These are phyloP conservation scores for Crithidia fasciculata DNA, from an alignment of 208 protist genomes.

Conservation along the genomic window DNA sequence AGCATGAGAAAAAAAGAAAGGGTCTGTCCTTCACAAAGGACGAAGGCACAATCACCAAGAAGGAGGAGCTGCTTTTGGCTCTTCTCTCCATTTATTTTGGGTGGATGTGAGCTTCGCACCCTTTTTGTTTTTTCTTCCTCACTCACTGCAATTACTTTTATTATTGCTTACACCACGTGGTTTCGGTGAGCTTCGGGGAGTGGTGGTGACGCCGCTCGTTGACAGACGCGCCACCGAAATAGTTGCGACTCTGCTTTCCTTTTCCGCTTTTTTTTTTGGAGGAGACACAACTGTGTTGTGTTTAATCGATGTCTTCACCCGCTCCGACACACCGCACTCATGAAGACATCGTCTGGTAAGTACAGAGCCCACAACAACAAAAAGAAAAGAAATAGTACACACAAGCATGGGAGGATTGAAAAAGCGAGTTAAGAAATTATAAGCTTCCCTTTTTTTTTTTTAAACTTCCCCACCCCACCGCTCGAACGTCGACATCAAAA, in stretches of 20 bases:
- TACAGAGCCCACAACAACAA: too few species aligned
- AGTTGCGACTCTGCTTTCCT: background rate
- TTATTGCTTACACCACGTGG: background rate
- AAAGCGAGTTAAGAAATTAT: too few species aligned
- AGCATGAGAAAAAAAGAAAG: background rate
- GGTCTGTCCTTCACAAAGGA: background rate
- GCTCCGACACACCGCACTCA: too few species aligned
- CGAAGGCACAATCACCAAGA: background rate
- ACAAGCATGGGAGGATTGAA: too few species aligned
- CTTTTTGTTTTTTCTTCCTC: background rate
- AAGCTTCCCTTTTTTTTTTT: too few species aligned
- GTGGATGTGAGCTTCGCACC: too few species aligned
- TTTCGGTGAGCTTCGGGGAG: background rate
- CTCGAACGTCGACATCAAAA: too few species aligned
- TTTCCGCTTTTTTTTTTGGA: conserved; percentile 11
- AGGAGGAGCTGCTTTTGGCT: background rate
- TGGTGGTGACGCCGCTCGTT: background rate
- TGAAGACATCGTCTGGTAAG: too few species aligned
- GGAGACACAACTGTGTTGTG: background rate
- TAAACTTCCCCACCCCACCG: too few species aligned
- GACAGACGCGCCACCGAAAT: background rate
- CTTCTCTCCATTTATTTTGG: too few species aligned
- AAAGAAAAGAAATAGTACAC: too few species aligned
- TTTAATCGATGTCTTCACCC: background rate
- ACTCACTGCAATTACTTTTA: conserved; percentile 9